Conservation (phyloP, 495 filamentous ascomycete genomes). For the Glutinoglossum americanum region DNA sequence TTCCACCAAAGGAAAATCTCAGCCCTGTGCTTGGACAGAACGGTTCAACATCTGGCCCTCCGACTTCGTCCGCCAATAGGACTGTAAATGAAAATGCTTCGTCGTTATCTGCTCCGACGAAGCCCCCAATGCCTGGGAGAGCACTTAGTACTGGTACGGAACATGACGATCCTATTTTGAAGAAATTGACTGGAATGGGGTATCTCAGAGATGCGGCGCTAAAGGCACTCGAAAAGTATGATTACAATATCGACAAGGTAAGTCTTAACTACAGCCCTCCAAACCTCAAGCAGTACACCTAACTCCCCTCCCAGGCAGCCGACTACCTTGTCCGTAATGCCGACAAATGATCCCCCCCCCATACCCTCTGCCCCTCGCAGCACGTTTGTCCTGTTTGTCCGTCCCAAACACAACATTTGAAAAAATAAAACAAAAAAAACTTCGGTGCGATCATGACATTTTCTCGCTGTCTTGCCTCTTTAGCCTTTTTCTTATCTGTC, state of each 20-base stretch:
- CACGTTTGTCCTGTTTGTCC: background rate
- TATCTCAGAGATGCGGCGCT: slow-evolving; percentile 64
- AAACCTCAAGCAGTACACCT: background rate
- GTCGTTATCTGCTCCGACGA: slow-evolving; percentile 4
- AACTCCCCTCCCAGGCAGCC: background rate
- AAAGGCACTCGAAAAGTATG: slow-evolving; percentile 72
- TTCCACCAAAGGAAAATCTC: background rate
- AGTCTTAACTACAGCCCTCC: slow-evolving; percentile 9
- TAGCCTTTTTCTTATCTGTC: background rate
- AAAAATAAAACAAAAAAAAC: background rate
- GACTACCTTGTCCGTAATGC: slow-evolving; percentile 3
- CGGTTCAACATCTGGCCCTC: background rate
- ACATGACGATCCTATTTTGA: slow-evolving; percentile 79
- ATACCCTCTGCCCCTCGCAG: background rate
- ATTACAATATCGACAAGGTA: slow-evolving; percentile 91
- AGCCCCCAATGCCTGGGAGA: slow-evolving; percentile 32
- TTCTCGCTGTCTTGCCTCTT: background rate
- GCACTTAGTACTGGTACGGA: slow-evolving; percentile 52
- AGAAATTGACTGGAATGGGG: slow-evolving; percentile 79
- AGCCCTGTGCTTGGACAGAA: slow-evolving; percentile 7
- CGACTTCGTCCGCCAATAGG: background rate
- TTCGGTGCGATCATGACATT: background rate
- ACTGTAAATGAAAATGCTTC: slow-evolving; percentile 2
- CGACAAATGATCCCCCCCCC: background rate
- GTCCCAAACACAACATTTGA: background rate